Evolutionary conservation across 2,329 filamentous ascomycete species (phyloP), one percentile per base, ranked within the genome.

Genomic region (Aschersonia sp.): DNA sequence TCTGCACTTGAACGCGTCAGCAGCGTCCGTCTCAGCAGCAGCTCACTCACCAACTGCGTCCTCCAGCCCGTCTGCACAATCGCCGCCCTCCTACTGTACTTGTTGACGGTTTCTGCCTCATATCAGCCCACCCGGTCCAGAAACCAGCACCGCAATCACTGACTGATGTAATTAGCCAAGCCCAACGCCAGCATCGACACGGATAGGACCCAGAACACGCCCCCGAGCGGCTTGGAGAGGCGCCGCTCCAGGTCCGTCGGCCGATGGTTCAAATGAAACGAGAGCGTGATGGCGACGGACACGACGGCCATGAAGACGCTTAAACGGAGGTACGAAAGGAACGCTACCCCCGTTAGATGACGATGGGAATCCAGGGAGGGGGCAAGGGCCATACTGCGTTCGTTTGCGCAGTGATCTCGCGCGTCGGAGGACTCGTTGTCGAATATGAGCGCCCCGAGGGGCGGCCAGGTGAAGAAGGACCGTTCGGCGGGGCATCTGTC

Each of bases 11-110:
- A 20, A 20, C 20, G 20, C 6, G 32, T 38, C 32, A 38, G 32
- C 32, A 38, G 32, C 32, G 40, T 5, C 40, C 20, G 3, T 29
- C 7, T 6, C 40, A 42, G 20, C 40, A n/a, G 2, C 29, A 29
- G 20, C 7, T 7, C 20, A 61, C 71, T 53, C 59, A 94, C 85
- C 42, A 82, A 64, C 61, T 97, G 89, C 40, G 92, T 97, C 65
- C 88, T 91, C 84, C 86, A 92, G 1, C 92, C 92, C 31, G 81
- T 85, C 68, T 98, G 92, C 40, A 98, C 92, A 53, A 97, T 75
- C 0, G 92, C 92, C 30, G 75, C 74, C 54, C 82, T 79, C 40
- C 77, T 73, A 56, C 84, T 84, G 62, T 95, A 98, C 60, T 86
- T 83, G 56, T 84, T 84, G 30, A 97, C 68, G 0, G 80, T 82